phyloP scores from a whole-genome alignment of 1,284 basidiomycete genomes.

The Heterobasidion parviporum region DNA sequence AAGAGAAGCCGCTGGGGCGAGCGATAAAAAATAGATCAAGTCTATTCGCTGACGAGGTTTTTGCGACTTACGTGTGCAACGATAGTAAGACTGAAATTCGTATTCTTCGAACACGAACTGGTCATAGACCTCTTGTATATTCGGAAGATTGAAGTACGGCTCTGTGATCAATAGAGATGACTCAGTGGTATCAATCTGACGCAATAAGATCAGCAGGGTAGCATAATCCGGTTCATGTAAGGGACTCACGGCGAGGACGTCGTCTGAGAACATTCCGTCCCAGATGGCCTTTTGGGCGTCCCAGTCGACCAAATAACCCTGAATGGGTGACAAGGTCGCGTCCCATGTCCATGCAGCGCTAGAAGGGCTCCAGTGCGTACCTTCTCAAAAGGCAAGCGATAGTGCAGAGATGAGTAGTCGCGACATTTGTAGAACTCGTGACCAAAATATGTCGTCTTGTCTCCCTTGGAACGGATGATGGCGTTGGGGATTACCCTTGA shows the following conservation, averaged over 20 bases:
- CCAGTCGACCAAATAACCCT: slow-evolving; percentile 92
- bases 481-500: slow-evolving; percentile 69
- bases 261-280: slow-evolving; percentile 75
- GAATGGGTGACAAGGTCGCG: slow-evolving; percentile 2
- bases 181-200: slow-evolving; percentile 62
- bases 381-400: slow-evolving; percentile 80
- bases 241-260: slow-evolving; percentile 55
- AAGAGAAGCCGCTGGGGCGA: slow-evolving; percentile 61
- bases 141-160: slow-evolving; percentile 88
- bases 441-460: slow-evolving; percentile 73
- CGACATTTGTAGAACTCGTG: slow-evolving; percentile 71
- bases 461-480: slow-evolving; percentile 72
- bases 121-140: slow-evolving; percentile 86
- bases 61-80: slow-evolving; percentile 65
- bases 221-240: slow-evolving; percentile 2
- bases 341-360: not conserved
- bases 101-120: slow-evolving; percentile 96
- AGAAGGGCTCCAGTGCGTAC: slow-evolving; percentile 32
- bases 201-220: not conserved
- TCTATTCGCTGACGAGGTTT: slow-evolving; percentile 11
- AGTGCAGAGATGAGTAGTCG: slow-evolving; percentile 75
- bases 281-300: slow-evolving; percentile 87
- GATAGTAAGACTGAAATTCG: slow-evolving; percentile 79
- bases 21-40: not conserved
- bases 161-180: slow-evolving; percentile 83